Evolutionary conservation across 257 asterid species (phyloP), one percentile per base, ranked within the genome.

Genomic region (Solanum infundibuliforme): DNA sequence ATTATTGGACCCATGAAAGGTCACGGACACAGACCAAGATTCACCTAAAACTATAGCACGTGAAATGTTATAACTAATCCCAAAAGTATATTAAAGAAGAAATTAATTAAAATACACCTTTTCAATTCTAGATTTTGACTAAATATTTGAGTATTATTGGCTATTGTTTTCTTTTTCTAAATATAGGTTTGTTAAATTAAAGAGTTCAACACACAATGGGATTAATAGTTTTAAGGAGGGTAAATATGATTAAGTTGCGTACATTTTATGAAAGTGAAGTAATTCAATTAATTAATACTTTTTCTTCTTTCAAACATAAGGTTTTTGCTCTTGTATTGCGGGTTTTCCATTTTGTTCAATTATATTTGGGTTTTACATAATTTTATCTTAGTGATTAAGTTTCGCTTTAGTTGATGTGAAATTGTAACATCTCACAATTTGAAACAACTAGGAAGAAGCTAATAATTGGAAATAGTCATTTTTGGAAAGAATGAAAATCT

Each of bases 1-100:
- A 77, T 77, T 76, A 12, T 38, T 77, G 62, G 84, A 41, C 58
- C 32, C 27, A 86, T 73, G 18, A 27, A 10, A 48, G 65, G 77
- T 85, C 90, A 87, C 86, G 87, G 88, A 86, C 38, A 83, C 72
- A 79, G 68, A 48, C 43, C 46, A 69, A 88, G 76, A 35, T 71
- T 69, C 72, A 87, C 23, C 86, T 55, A 43, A 72, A 69, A 81
- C 74, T 39, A 27, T 48, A 58, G 86, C 90, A 81, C 69, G 87
- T 86, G 89, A 90, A 55, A 58, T 60, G 10, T 87, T 35, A 82
- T 12, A 25, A 77, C 14, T 77, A 77, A 27, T 77, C 60, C 84
- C 62, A 77, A 77, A 43, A 79, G 20, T 11, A 27, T 79, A 41
- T 43, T 43, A 13, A 43, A 79, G 20, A 79, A 41, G 25, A 43